These are phyloP conservation scores for Hypoxylon intermedium DNA, from an alignment of 495 filamentous ascomycete species.

Conservation along the genomic window DNA sequence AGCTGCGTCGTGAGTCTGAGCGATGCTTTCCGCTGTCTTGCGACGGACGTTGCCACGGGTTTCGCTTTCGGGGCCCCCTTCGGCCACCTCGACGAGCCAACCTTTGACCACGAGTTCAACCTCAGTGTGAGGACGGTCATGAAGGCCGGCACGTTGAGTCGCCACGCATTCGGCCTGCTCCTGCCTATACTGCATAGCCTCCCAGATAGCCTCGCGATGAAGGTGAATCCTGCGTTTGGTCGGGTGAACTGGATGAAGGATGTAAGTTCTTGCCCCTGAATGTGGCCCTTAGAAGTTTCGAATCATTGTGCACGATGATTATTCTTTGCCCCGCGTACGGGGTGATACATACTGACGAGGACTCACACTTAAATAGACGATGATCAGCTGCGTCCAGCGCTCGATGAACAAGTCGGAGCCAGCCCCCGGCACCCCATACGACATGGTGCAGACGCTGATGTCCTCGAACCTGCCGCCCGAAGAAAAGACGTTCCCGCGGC, in stretches of 20 bases:
- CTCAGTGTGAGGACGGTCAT: slow-evolving; percentile 19
- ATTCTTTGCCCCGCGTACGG: background rate
- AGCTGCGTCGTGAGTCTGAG: slow-evolving; percentile 36
- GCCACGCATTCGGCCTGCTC: slow-evolving; percentile 19
- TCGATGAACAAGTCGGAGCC: slow-evolving; percentile 34
- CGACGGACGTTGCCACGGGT: slow-evolving; percentile 47
- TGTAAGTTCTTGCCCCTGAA: slow-evolving; percentile 7
- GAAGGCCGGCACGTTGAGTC: slow-evolving; percentile 19
- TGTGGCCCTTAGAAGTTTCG: background rate
- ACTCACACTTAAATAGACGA: no score
- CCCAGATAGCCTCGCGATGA: slow-evolving; percentile 23
- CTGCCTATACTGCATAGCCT: slow-evolving; percentile 23
- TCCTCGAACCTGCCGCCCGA: slow-evolving; percentile 44
- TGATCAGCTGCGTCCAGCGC: slow-evolving; percentile 26
- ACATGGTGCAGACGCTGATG: slow-evolving; percentile 44
- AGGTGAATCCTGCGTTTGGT: slow-evolving; percentile 25
- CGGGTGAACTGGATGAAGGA: slow-evolving; percentile 33
- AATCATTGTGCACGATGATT: background rate
- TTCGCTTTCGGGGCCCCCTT: slow-evolving; percentile 45
- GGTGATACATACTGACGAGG: background rate
- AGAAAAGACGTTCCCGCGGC: slow-evolving; percentile 47
- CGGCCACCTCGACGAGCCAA: slow-evolving; percentile 42
- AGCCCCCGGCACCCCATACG: slow-evolving; percentile 15
- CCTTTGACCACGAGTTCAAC: slow-evolving; percentile 42
- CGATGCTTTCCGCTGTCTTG: slow-evolving; percentile 45